Percentiles rank a stretch among this genome's conserved stretches.
phyloP scores from a whole-genome alignment of 768 basidiomycete genomes.

The Mycena galericulata region DNA sequence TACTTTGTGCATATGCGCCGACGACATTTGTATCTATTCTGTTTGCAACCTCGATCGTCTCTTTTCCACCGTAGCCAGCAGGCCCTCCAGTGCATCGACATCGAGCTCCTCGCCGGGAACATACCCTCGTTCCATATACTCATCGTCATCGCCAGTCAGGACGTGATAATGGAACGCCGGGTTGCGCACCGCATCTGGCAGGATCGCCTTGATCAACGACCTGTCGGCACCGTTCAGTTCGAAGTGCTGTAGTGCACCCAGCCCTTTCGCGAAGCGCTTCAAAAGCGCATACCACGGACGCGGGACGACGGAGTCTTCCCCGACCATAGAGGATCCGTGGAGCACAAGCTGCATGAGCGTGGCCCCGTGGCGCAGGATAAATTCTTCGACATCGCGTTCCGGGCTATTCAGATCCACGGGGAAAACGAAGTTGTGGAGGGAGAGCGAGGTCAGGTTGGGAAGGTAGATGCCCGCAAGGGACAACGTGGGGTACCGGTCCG shows the following conservation, averaged over 20 bases:
- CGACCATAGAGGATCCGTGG: not conserved
- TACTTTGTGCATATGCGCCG: no score
- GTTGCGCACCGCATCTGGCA: no score
- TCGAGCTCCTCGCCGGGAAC: no score
- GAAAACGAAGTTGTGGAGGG: conserved; percentile 9
- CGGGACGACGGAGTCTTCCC: not conserved
- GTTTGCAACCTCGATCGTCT: no score
- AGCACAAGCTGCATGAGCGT: conserved; percentile 19
- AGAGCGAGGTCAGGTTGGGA: not conserved
- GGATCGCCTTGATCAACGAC: not conserved
- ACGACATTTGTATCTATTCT: no score
- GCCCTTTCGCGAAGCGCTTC: not conserved
- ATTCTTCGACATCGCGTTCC: not conserved
- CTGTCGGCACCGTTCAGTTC: not conserved
- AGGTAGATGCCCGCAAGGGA: not conserved
- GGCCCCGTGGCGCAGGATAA: conserved; percentile 21
- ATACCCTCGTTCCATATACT: no score
- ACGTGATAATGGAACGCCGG: no score
- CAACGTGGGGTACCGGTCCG: not conserved
- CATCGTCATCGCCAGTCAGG: no score
- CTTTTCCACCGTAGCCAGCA: no score
- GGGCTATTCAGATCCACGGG: not conserved
- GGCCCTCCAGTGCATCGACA: no score
- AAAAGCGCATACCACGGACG: conserved; percentile 22
- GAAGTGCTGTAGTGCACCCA: not conserved